Conservation (phyloP, 1,284 basidiomycete species). For the Trametes versicolor region DNA sequence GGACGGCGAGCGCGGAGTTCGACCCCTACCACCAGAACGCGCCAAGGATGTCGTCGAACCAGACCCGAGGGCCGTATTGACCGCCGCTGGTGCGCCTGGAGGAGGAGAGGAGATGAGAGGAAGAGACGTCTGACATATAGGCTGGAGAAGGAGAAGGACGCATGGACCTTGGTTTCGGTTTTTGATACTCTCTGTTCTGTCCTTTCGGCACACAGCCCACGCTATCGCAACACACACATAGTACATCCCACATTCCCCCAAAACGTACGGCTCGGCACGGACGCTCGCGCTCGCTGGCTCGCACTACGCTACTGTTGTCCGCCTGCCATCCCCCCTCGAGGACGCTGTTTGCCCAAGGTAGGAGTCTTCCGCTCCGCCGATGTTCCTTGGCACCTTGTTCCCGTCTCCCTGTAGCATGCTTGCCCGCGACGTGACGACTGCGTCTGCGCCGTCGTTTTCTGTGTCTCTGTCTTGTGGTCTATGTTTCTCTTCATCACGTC, state of each 20-base stretch:
- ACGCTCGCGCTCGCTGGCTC: slow-evolving; percentile 2
- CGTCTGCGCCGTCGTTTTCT: neutral
- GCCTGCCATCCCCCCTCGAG: neutral
- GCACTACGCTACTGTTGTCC: neutral
- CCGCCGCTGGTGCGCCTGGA: neutral
- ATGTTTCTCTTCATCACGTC: neutral
- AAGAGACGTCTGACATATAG: slow-evolving; percentile 21
- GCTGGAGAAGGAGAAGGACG: slow-evolving; percentile 29
- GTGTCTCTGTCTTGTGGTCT: neutral
- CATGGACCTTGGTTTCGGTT: slow-evolving; percentile 34
- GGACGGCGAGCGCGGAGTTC: slow-evolving; percentile 39
- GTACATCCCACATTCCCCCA: neutral
- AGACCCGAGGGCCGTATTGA: slow-evolving; percentile 33
- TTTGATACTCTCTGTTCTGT: slow-evolving; percentile 26
- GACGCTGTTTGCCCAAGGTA: neutral
- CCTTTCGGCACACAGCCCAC: slow-evolving; percentile 14
- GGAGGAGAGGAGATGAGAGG: slow-evolving; percentile 12
- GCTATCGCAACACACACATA: slow-evolving; percentile 29
- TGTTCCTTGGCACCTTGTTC: neutral
- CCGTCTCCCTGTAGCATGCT: neutral
- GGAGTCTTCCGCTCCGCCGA: neutral
- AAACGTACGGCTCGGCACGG: neutral
- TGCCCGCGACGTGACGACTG: neutral
- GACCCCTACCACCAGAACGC: slow-evolving; percentile 43
- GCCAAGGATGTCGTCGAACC: slow-evolving; percentile 32